Evolutionary conservation across 2,329 filamentous ascomycete species (phyloP).

Genomic region (Periglandula ipomoeae): DNA sequence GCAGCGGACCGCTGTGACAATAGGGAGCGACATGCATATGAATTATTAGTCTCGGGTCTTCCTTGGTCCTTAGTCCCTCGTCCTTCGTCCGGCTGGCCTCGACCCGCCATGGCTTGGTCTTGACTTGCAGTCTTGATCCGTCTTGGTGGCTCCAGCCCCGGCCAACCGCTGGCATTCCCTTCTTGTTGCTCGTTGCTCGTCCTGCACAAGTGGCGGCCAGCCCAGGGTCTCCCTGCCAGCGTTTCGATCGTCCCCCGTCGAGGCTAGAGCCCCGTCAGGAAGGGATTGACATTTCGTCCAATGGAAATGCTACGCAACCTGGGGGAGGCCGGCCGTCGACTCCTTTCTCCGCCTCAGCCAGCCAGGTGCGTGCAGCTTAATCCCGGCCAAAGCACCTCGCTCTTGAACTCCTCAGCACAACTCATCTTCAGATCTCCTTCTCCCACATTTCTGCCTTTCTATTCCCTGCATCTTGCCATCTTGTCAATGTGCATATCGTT

Average conservation of each 20-base stretch:
- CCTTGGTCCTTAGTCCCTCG: no score
- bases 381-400: background rate
- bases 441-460: background rate
- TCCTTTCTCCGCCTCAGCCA: background rate
- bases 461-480: background rate
- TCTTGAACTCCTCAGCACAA: background rate
- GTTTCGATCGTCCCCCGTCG: background rate
- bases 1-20: no score
- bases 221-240: slow-evolving; percentile 5
- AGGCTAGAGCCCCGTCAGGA: background rate
- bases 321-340: background rate
- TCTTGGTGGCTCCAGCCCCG: background rate
- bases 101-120: no score
- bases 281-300: slow-evolving; percentile 3
- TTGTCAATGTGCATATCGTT: background rate
- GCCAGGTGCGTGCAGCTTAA: background rate
- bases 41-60: no score
- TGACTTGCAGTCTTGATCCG: no score
- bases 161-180: slow-evolving; percentile 10
- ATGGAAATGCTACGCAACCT: slow-evolving; percentile 1
- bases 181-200: background rate
- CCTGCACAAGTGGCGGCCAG: background rate
- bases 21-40: no score
- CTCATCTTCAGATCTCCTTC: background rate
- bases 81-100: no score